Evolutionary conservation across 2,329 filamentous ascomycete genomes (phyloP).

Genomic region (Colletotrichum abscissum): DNA sequence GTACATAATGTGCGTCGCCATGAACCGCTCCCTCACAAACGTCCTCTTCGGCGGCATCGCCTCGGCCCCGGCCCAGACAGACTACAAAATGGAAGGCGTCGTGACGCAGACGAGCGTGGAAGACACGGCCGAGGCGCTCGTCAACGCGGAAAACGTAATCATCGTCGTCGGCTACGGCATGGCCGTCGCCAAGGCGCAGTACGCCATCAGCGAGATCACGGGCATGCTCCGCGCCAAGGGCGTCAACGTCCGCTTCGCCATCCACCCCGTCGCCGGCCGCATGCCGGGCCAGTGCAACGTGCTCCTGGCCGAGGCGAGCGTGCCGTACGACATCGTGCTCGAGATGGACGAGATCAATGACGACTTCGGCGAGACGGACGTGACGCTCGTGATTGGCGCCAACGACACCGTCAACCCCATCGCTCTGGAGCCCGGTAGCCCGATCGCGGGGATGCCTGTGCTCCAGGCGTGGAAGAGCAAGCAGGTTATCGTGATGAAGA

Average conservation of each 20-base stretch:
- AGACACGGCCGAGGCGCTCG: slow-evolving; percentile 80
- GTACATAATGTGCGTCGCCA: slow-evolving; percentile 88
- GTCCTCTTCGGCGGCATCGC: slow-evolving; percentile 88
- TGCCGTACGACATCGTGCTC: slow-evolving; percentile 91
- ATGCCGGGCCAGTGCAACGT: slow-evolving; percentile 97
- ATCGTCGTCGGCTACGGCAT: slow-evolving; percentile 94
- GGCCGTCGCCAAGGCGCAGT: slow-evolving; percentile 94
- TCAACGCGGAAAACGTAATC: slow-evolving; percentile 85
- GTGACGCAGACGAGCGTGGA: slow-evolving; percentile 84
- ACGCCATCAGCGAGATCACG: slow-evolving; percentile 87
- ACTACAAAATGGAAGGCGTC: slow-evolving; percentile 83
- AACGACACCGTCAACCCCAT: slow-evolving; percentile 96
- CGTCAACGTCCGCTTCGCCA: slow-evolving; percentile 87
- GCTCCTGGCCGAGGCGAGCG: slow-evolving; percentile 85
- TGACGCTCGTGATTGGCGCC: slow-evolving; percentile 89
- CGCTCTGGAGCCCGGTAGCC: slow-evolving; percentile 82
- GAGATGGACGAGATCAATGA: slow-evolving; percentile 99
- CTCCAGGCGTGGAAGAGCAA: slow-evolving; percentile 95
- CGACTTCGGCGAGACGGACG: slow-evolving; percentile 86
- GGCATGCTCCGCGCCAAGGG: slow-evolving; percentile 78
- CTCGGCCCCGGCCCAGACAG: slow-evolving; percentile 65
- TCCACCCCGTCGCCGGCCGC: slow-evolving; percentile 88
- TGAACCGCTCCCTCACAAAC: slow-evolving; percentile 92
- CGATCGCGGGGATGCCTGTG: slow-evolving; percentile 93
- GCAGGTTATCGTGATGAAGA: slow-evolving; percentile 93